Evolutionary conservation across 306 rosid genomes (phyloP).

Genomic region (Acmispon strigosus): DNA sequence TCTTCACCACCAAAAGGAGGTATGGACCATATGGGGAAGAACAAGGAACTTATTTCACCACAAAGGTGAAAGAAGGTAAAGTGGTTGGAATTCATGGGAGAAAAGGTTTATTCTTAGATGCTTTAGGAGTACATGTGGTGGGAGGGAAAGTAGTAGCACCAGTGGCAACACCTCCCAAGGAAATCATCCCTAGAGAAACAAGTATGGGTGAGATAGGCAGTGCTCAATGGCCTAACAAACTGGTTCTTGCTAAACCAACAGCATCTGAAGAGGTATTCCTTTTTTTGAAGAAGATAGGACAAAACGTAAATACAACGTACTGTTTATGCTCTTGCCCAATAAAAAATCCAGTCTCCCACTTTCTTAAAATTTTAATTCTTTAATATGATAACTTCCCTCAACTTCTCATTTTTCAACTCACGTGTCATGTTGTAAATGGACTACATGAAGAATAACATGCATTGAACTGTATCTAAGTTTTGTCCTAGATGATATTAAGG

Average conservation of each 20-base stretch:
- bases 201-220: slow-evolving; percentile 38
- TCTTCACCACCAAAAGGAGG: slow-evolving; percentile 57
- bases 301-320: too few relatives aligned
- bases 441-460: too few relatives aligned
- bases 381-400: too few relatives aligned
- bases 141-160: slow-evolving; percentile 62
- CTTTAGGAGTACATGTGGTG: slow-evolving; percentile 61
- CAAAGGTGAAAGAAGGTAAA: slow-evolving; percentile 67
- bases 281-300: background rate
- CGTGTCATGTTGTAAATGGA: too few relatives aligned
- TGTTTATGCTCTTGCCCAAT: too few relatives aligned
- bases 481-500: background rate
- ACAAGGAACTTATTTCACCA: slow-evolving; percentile 66
- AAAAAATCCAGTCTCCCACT: too few relatives aligned
- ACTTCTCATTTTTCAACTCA: too few relatives aligned
- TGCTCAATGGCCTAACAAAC: slow-evolving; percentile 54
- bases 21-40: slow-evolving; percentile 89
- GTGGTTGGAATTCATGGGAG: slow-evolving; percentile 86
- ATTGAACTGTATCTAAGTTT: too few relatives aligned
- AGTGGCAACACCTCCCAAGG: slow-evolving; percentile 25
- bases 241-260: slow-evolving; percentile 44
- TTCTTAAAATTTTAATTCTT: too few relatives aligned
- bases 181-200: slow-evolving; percentile 31
- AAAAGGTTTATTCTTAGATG: slow-evolving; percentile 79
- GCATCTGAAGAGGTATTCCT: slow-evolving; percentile 57